Percentiles rank a stretch among this genome's conserved stretches.
Conservation (phyloP, 768 basidiomycete species). For the Trametes elegans region DNA sequence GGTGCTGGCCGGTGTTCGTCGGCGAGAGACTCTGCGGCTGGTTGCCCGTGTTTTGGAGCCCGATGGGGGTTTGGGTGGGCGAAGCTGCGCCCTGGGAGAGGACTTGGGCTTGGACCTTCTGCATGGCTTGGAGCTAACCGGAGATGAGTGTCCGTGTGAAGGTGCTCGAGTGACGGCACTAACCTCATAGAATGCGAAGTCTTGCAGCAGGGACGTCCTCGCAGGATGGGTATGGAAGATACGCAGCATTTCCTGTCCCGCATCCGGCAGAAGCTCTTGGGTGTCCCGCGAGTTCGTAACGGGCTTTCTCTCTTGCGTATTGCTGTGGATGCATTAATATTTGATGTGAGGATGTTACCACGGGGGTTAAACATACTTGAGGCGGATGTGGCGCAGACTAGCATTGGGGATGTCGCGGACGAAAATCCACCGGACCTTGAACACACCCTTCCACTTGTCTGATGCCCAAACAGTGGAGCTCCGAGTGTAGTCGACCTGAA, state of each 20-base stretch:
- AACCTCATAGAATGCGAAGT: conserved; percentile 91
- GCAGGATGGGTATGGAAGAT: conserved; percentile 95
- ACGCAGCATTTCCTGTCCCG: conserved; percentile 93
- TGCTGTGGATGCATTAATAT: conserved; percentile 44
- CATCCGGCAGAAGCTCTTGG: conserved; percentile 93
- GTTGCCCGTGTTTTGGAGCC: conserved; percentile 23
- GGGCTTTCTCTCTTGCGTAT: conserved; percentile 97
- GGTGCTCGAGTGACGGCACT: conserved; percentile 13
- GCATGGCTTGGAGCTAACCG: conserved; percentile 76
- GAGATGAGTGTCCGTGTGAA: conserved; percentile 1
- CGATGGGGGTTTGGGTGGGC: conserved; percentile 29
- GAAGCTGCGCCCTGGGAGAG: conserved; percentile 27
- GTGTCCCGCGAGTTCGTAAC: conserved; percentile 98
- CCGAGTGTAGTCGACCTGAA: conserved; percentile 84
- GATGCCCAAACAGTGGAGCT: conserved; percentile 99
- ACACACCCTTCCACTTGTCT: conserved; percentile 99
- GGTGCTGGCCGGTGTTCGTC: conserved; percentile 41
- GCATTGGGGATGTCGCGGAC: conserved; percentile 94
- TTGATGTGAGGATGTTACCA: neutral
- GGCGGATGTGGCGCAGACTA: conserved; percentile 82
- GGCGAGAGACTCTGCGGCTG: conserved; percentile 39
- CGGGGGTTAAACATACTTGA: conserved; percentile 62
- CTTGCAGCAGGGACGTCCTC: conserved; percentile 89
- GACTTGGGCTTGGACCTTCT: conserved; percentile 45
- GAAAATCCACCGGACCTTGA: conserved; percentile 97